A percentile compares a stretch with the other conserved stretches of the same genome.
Evolutionary conservation across 1,139 yeast genomes (phyloP).

Genomic region (Candida sanyaensis): DNA sequence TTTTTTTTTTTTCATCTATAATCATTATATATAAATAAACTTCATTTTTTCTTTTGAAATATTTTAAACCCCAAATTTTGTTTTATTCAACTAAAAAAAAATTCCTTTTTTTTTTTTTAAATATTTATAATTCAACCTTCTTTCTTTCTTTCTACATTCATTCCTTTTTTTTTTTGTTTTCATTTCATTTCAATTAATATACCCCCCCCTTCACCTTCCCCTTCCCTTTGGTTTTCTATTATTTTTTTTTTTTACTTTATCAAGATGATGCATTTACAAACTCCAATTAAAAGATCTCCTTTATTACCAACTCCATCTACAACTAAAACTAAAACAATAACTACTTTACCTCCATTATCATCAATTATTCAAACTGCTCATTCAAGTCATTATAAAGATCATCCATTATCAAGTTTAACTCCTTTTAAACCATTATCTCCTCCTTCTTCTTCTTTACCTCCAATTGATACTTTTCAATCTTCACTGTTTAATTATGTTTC

Average conservation of each 20-base stretch:
- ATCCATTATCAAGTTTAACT: constrained; percentile 38
- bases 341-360: constrained; percentile 46
- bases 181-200: neutral
- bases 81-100: neutral
- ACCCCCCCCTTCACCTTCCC: no score
- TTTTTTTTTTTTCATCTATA: no score
- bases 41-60: no score
- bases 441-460: constrained; percentile 22
- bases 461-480: constrained; percentile 18
- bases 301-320: constrained; percentile 26
- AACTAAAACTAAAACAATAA: constrained; percentile 1
- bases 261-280: constrained; percentile 23
- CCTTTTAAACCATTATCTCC: constrained; percentile 12
- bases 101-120: no score
- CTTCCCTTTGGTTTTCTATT: no score
- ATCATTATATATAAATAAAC: no score
- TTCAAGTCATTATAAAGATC: constrained; percentile 18
- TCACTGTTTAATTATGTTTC: constrained; percentile 4
- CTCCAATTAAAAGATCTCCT: constrained; percentile 30
- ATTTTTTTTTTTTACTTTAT: neutral
- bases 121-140: no score
- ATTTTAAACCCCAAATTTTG: neutral
- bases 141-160: no score
- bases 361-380: constrained; percentile 30
- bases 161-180: neutral